Percentiles rank a stretch among this genome's conserved stretches.
Conservation (phyloP, 139 green algal genomes). For the Chlorella sp. region DNA sequence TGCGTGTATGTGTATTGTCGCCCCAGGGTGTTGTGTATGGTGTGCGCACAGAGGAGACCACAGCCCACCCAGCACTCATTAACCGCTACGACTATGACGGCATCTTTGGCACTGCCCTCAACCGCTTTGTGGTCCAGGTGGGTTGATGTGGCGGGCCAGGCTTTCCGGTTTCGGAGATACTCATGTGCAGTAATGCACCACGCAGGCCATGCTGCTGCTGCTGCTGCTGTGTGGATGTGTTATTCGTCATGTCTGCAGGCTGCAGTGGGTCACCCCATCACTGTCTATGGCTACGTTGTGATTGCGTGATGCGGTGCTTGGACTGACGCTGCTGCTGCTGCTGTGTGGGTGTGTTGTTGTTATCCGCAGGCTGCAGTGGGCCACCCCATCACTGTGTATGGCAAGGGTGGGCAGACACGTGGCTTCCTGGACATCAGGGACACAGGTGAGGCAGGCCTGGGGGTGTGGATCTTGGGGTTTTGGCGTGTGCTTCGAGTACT, state of each 20-base stretch:
- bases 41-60: constrained; percentile 92
- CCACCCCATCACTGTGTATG: constrained; percentile 97
- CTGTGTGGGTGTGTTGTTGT: background rate
- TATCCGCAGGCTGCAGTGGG: constrained; percentile 83
- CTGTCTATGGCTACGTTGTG: constrained; percentile 98
- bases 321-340: no score
- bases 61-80: constrained; percentile 81
- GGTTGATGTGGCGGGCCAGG: background rate
- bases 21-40: constrained; percentile 98
- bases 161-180: no score
- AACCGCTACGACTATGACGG: constrained; percentile 98
- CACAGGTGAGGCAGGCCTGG: no score
- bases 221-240: no score
- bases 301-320: no score
- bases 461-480: no score
- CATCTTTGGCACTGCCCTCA: constrained; percentile 97
- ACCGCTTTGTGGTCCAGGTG: constrained; percentile 90
- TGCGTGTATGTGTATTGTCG: no score
- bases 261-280: constrained; percentile 93
- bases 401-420: constrained; percentile 97
- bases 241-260: constrained; percentile 49
- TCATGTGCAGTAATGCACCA: no score
- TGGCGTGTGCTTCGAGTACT: no score
- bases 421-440: constrained; percentile 97
- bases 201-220: no score